Conservation (phyloP, 768 basidiomycete genomes). For the Tubosaeta sp. region DNA sequence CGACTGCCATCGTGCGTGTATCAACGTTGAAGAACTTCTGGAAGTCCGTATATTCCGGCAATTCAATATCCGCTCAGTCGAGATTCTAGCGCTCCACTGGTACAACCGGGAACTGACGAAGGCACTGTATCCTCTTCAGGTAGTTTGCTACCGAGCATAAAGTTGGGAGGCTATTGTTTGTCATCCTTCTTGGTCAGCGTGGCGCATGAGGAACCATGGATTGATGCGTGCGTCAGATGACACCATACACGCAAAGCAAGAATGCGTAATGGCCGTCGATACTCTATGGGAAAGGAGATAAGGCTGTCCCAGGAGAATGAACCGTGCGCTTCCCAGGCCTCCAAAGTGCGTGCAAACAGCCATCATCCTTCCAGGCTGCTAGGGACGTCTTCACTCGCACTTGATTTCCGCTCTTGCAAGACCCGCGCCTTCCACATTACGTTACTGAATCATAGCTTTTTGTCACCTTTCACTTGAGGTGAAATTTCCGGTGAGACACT, state of each 20-base stretch:
- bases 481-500: slow-evolving; percentile 13
- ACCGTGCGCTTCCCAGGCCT: slow-evolving; percentile 9
- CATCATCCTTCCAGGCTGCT: slow-evolving; percentile 8
- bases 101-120: slow-evolving; percentile 6
- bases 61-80: slow-evolving; percentile 32
- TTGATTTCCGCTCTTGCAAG: slow-evolving; percentile 19
- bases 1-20: slow-evolving; percentile 14
- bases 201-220: slow-evolving; percentile 5
- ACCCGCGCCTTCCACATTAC: slow-evolving; percentile 23
- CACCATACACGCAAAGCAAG: slow-evolving; percentile 1
- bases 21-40: slow-evolving; percentile 20
- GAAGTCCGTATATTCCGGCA: slow-evolving; percentile 26
- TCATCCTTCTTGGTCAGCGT: slow-evolving; percentile 3
- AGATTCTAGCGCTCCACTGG: slow-evolving; percentile 24
- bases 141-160: slow-evolving; percentile 12
- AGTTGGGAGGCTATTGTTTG: slow-evolving; percentile 1
- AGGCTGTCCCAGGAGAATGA: slow-evolving; percentile 26
- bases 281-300: slow-evolving; percentile 1
- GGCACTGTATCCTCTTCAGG: slow-evolving; percentile 15
- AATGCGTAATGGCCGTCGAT: slow-evolving; percentile 7
- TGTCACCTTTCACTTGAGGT: slow-evolving; percentile 5
- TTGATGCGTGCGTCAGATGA: slow-evolving; percentile 18
- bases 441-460: slow-evolving; percentile 13
- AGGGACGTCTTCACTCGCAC: slow-evolving; percentile 6
- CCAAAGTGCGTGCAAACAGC: slow-evolving; percentile 18